phyloP scores from a whole-genome alignment of 345 rosid genomes.

The Pseudoturritis turrita region DNA sequence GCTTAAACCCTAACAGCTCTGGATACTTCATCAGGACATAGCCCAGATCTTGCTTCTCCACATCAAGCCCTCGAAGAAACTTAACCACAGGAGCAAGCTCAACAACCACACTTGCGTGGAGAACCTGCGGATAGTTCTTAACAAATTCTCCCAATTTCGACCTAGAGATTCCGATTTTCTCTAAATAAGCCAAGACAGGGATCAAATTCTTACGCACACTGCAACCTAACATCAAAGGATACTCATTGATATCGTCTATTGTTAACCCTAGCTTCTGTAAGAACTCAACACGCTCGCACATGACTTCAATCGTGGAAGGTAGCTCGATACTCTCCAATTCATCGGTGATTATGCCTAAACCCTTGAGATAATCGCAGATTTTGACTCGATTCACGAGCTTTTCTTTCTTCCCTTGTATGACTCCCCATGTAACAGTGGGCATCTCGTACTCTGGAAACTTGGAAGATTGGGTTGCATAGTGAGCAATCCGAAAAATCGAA shows the following conservation, averaged over 20 bases:
- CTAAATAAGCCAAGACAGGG: slow-evolving; percentile 86
- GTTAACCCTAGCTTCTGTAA: slow-evolving; percentile 73
- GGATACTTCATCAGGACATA: slow-evolving; percentile 84
- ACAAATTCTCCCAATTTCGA: slow-evolving; percentile 80
- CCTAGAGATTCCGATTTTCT: slow-evolving; percentile 66
- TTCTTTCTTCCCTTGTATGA: slow-evolving; percentile 79
- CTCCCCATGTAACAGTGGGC: slow-evolving; percentile 98
- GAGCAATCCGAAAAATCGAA: slow-evolving; percentile 17
- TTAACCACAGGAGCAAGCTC: slow-evolving; percentile 88
- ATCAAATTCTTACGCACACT: slow-evolving; percentile 84
- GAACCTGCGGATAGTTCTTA: slow-evolving; percentile 75
- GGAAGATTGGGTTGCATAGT: slow-evolving; percentile 54
- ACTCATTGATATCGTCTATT: slow-evolving; percentile 77
- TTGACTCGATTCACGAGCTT: slow-evolving; percentile 87
- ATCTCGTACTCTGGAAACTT: slow-evolving; percentile 87
- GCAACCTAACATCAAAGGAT: slow-evolving; percentile 77
- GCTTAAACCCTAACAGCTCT: slow-evolving; percentile 87
- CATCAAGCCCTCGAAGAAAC: slow-evolving; percentile 89
- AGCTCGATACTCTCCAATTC: slow-evolving; percentile 74
- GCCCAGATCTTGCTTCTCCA: slow-evolving; percentile 79
- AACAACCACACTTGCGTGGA: slow-evolving; percentile 79
- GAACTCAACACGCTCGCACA: slow-evolving; percentile 86
- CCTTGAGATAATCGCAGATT: slow-evolving; percentile 80
- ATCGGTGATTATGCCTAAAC: slow-evolving; percentile 79
- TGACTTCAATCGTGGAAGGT: slow-evolving; percentile 88